A percentile compares a stretch with the other conserved stretches of the same genome.
These are phyloP conservation scores for Saksenaea vasiformis DNA, from an alignment of 371 early-diverging fungal genomes.

Conservation along the genomic window DNA sequence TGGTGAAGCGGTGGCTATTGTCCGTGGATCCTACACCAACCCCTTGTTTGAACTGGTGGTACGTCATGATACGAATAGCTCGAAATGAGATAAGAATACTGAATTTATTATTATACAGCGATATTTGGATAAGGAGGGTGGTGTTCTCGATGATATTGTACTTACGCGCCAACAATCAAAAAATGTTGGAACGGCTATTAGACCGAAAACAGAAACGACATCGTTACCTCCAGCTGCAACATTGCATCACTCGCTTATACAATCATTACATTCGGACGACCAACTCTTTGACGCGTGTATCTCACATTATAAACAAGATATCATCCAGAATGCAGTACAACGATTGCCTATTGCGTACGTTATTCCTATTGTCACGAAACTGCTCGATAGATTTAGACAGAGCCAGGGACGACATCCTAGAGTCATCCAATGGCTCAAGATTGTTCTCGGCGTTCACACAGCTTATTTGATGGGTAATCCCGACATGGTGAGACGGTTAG, in stretches of 20 bases:
- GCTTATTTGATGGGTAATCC: conserved; percentile 65
- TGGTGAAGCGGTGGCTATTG: conserved; percentile 45
- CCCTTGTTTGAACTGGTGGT: conserved; percentile 65
- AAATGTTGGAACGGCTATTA: neutral
- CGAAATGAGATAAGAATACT: neutral
- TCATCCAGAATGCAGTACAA: conserved; percentile 60
- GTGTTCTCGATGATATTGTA: conserved; percentile 27
- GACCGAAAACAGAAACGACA: neutral
- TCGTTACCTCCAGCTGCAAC: conserved; percentile 34
- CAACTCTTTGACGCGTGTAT: conserved; percentile 59
- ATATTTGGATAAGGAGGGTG: conserved; percentile 3
- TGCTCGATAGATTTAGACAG: conserved; percentile 50
- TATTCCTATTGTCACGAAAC: conserved; percentile 62
- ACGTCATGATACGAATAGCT: neutral
- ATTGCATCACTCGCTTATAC: conserved; percentile 61
- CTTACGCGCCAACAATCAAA: conserved; percentile 34
- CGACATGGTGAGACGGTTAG: conserved; percentile 55
- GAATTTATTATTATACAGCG: conserved; percentile 7
- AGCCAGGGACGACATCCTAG: conserved; percentile 45
- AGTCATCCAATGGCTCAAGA: conserved; percentile 75
- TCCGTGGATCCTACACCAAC: conserved; percentile 57
- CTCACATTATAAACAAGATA: conserved; percentile 47
- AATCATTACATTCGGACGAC: conserved; percentile 68
- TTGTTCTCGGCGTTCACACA: conserved; percentile 65
- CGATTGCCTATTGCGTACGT: conserved; percentile 60